Evolutionary conservation across 305 asterid species (phyloP).

Genomic region (Solanum hybrid): DNA sequence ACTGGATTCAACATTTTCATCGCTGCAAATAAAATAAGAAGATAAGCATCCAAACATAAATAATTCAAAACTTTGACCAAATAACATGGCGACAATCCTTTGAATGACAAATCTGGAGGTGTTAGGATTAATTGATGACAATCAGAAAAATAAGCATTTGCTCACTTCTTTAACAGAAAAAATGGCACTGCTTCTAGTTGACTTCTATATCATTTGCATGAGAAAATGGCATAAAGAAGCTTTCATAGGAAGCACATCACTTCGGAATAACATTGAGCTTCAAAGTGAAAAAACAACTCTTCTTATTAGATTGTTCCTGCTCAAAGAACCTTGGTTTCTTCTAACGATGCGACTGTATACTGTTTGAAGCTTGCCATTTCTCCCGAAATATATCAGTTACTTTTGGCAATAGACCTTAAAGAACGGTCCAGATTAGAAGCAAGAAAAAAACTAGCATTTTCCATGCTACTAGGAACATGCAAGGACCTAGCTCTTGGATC

Average conservation of each 20-base stretch:
- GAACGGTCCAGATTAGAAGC: background rate
- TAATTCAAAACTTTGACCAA: background rate
- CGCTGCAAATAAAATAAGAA: slow-evolving; percentile 34
- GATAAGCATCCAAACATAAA: background rate
- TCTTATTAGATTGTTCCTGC: background rate
- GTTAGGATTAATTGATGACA: background rate
- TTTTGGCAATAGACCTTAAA: background rate
- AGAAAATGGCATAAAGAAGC: background rate
- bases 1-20: slow-evolving; percentile 86
- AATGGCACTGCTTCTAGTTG: background rate
- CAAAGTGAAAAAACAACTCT: background rate
- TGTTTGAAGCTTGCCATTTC: background rate
- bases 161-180: background rate
- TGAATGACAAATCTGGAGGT: background rate
- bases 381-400: background rate
- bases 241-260: background rate
- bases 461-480: background rate
- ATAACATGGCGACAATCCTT: background rate
- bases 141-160: background rate
- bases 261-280: background rate
- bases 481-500: background rate
- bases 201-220: background rate
- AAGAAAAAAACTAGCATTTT: background rate
- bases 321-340: background rate
- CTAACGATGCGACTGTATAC: background rate